These are phyloP conservation scores for Chernovozyma aurita DNA, from an alignment of 1,139 yeast genomes.

Conservation along the genomic window DNA sequence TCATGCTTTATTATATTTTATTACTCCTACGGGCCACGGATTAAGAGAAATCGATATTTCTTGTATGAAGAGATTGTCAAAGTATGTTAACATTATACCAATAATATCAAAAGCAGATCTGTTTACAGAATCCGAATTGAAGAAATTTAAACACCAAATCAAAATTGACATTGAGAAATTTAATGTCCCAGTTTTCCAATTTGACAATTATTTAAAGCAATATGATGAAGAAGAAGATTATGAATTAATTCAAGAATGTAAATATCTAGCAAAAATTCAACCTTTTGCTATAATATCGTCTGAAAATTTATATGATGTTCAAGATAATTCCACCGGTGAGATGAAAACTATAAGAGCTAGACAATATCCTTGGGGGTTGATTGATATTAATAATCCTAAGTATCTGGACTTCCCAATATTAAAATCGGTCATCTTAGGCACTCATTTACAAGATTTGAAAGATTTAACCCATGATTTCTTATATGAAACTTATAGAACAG, in stretches of 20 bases:
- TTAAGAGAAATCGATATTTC: conserved; percentile 70
- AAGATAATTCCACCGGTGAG: conserved; percentile 54
- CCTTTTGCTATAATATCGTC: conserved; percentile 92
- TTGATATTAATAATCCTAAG: conserved; percentile 77
- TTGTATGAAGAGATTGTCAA: conserved; percentile 71
- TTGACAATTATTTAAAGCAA: conserved; percentile 44
- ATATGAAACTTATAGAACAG: conserved; percentile 91
- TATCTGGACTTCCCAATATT: conserved; percentile 81
- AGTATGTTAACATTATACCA: conserved; percentile 83
- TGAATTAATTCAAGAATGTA: conserved; percentile 79
- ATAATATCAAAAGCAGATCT: conserved; percentile 86
- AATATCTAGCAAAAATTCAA: conserved; percentile 64
- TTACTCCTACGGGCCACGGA: conserved; percentile 77
- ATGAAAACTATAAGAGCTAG: conserved; percentile 63
- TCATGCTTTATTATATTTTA: conserved; percentile 66
- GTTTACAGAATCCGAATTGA: conserved; percentile 70
- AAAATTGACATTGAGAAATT: conserved; percentile 70
- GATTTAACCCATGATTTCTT: conserved; percentile 89
- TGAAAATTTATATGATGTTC: conserved; percentile 45
- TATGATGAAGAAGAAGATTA: conserved; percentile 57
- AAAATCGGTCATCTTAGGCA: conserved; percentile 77
- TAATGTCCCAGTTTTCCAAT: conserved; percentile 80
- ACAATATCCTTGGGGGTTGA: conserved; percentile 91
- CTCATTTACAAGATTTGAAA: conserved; percentile 91
- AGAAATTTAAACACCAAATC: conserved; percentile 49